Conservation (phyloP, 225 moss, liverwort and hornwort species). For the Polytrichum formosum region DNA sequence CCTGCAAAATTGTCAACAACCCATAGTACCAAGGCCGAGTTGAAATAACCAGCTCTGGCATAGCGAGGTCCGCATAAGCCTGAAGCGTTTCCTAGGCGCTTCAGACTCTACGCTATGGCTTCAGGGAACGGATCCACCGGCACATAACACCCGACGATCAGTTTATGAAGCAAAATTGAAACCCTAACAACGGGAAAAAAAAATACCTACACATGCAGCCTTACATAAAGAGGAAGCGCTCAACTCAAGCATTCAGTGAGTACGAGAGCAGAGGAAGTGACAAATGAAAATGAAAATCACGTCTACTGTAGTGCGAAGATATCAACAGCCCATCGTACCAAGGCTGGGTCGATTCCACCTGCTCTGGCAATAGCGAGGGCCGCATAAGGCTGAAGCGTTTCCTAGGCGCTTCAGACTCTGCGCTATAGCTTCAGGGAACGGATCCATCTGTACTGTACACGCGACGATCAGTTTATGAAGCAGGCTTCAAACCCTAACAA, state of each 20-base stretch:
- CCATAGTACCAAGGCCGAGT: slow-evolving; percentile 25
- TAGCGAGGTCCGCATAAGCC: slow-evolving; percentile 29
- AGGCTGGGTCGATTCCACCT: background rate
- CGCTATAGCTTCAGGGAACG: slow-evolving; percentile 37
- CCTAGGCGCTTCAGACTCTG: slow-evolving; percentile 26
- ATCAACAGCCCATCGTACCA: slow-evolving; percentile 22
- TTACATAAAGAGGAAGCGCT: too few species aligned
- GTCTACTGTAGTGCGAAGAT: too few species aligned
- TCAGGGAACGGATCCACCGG: slow-evolving; percentile 29
- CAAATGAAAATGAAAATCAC: too few species aligned
- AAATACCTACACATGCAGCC: too few species aligned
- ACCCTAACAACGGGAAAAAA: too few species aligned
- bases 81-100: slow-evolving; percentile 29
- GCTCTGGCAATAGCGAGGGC: slow-evolving; percentile 31
- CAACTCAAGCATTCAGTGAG: too few species aligned
- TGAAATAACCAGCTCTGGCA: background rate
- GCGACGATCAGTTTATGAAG: slow-evolving; percentile 14
- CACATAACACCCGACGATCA: slow-evolving; percentile 19
- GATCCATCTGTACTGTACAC: slow-evolving; percentile 18
- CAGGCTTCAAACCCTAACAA: too few species aligned
- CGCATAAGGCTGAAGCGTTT: slow-evolving; percentile 23
- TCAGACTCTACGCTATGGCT: slow-evolving; percentile 21
- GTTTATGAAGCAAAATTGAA: slow-evolving; percentile 13
- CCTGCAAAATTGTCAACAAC: background rate
- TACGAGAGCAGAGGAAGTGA: too few species aligned